Conservation (phyloP, 2,329 filamentous ascomycete species). For the Dactylellina drechsleri region DNA sequence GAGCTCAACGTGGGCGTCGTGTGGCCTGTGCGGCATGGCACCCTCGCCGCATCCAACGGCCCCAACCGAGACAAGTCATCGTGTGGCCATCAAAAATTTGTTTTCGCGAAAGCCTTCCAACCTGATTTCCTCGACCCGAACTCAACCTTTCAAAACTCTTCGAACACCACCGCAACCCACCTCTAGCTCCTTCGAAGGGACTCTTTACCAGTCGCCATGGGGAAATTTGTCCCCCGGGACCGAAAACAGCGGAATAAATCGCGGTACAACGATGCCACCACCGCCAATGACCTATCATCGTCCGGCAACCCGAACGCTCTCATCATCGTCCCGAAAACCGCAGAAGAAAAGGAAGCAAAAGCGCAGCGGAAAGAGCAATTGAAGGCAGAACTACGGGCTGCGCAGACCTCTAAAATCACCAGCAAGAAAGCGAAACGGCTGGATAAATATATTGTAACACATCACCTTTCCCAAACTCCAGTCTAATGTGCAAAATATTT, state of each 20-base stretch:
- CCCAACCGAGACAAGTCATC: conserved; percentile 28
- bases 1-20: too few relatives aligned
- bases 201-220: conserved; percentile 31
- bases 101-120: conserved; percentile 39
- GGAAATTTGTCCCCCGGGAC: conserved; percentile 50
- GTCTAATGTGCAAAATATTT: background rate
- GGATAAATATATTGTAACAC: conserved; percentile 72
- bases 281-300: conserved; percentile 35
- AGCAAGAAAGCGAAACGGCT: conserved; percentile 74
- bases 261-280: conserved; percentile 26
- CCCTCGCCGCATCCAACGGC: conserved; percentile 26
- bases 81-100: conserved; percentile 47
- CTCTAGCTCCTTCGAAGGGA: background rate
- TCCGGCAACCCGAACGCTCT: conserved; percentile 44
- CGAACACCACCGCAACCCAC: conserved; percentile 3
- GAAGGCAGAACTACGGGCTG: conserved; percentile 67
- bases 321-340: conserved; percentile 42
- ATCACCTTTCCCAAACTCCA: background rate
- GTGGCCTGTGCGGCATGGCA: conserved; percentile 27
- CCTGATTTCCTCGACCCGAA: background rate
- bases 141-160: background rate
- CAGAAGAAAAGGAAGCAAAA: conserved; percentile 49
- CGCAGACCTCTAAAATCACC: conserved; percentile 68
- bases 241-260: conserved; percentile 53
- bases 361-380: conserved; percentile 59